Conservation (phyloP, 768 basidiomycete species). For the Kwoniella pini region DNA sequence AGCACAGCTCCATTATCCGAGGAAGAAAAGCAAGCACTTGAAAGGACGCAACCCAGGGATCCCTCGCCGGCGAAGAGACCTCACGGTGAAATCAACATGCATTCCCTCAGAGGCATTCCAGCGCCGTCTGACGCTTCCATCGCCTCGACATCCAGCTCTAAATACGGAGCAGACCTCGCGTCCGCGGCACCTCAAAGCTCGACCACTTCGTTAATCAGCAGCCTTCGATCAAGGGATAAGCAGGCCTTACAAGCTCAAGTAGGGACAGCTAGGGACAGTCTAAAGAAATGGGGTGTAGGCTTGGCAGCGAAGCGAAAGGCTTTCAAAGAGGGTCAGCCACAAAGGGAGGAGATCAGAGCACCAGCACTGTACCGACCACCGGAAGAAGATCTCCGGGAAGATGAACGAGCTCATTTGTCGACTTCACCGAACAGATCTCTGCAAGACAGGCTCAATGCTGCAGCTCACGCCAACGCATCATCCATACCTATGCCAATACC, state of each 20-base stretch:
- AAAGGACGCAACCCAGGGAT: not conserved
- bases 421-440: conserved; percentile 25
- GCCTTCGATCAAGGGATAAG: conserved; percentile 75
- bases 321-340: not conserved
- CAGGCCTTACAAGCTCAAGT: conserved; percentile 78
- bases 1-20: not conserved
- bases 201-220: conserved; percentile 70
- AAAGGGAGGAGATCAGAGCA: conserved; percentile 19
- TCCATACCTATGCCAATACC: conserved; percentile 8
- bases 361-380: conserved; percentile 35
- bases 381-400: conserved; percentile 29
- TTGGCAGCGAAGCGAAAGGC: conserved; percentile 60
- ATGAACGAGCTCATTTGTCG: not conserved
- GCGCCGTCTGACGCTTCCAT: not conserved
- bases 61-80: not conserved
- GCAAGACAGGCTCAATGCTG: conserved; percentile 47
- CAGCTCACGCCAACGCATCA: conserved; percentile 21
- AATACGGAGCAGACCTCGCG: conserved; percentile 9
- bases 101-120: not conserved
- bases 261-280: conserved; percentile 68
- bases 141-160: not conserved
- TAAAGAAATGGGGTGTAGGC: conserved; percentile 88
- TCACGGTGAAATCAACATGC: not conserved
- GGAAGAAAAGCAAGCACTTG: not conserved
- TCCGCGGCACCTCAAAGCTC: conserved; percentile 13